Evolutionary conservation across 768 basidiomycete genomes (phyloP), one percentile per base, ranked within the genome.

Genomic region (Mycena indigotica): DNA sequence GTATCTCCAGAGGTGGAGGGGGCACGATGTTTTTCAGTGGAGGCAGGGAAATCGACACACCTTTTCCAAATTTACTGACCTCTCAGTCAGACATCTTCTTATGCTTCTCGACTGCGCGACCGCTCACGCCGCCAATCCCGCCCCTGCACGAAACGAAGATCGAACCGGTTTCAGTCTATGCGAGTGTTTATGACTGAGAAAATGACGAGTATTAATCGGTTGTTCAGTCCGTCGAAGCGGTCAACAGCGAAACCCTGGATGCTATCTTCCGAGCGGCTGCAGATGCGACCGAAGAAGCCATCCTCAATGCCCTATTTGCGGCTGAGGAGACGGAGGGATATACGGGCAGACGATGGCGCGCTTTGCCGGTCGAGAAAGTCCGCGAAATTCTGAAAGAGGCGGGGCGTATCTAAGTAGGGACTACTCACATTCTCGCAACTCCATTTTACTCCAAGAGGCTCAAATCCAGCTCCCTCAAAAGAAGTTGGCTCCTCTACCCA

Each of bases 201-300:
- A 44, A 13, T 8, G 41, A 6, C n/a, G 23, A 13, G 15, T 35
- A 1, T 12, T 40, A 23, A 1, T 12, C 38, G 28, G 16, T 19
- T 29, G 8, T 44, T 13, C 13, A 63, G 62, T 53, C 39, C 10
- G 57, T 63, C 26, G 62, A 56, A 23, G 57, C 39, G 0, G 57
- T 59, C 71, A 0, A 82, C 84, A 1, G 84, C 67, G 57, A 87
- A 71, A 1, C 77, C 84, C 58, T 88, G 84, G 17, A 81, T 71
- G 61, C 86, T 79, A 56, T 82, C 72, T 59, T 79, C 78, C 57
- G 65, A 65, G 19, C 79, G 72, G 48, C 84, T 75, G 55, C 62
- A 1, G 62, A 63, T 25, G 62, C 62, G 29, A 63, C 62, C 13
- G 62, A 63, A 41, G 62, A 63, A 5, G 62, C 62, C 8, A 41